A percentile compares a stretch with the other conserved stretches of the same genome.
Evolutionary conservation across 208 protist genomes (phyloP).

Genomic region (Tritrichomonas foetus): DNA sequence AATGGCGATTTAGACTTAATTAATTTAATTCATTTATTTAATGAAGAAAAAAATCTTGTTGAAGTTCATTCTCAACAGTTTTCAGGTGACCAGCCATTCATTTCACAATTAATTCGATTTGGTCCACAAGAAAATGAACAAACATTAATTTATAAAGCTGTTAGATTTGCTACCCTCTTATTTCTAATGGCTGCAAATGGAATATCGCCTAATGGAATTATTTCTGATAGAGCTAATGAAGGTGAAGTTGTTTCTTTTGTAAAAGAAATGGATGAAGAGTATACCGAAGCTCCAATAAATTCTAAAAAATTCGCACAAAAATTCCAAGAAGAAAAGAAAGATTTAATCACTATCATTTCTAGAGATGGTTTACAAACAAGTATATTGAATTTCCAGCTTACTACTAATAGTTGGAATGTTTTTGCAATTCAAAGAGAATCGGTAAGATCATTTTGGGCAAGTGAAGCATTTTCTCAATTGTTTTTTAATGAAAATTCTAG

Average conservation of each 20-base stretch:
- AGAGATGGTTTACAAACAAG: neutral
- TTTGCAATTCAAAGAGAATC: neutral
- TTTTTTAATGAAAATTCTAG: neutral
- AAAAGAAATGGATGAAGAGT: neutral
- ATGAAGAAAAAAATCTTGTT: no score
- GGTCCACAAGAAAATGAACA: no score
- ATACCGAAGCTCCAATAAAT: neutral
- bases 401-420: neutral
- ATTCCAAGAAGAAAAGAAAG: neutral
- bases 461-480: neutral
- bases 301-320: neutral
- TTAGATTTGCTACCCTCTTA: no score
- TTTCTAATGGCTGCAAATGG: no score
- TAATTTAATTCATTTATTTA: no score
- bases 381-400: neutral
- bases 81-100: no score
- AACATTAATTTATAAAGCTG: no score
- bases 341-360: neutral
- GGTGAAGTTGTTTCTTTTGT: neutral
- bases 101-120: no score
- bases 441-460: neutral
- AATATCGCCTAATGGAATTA: no score
- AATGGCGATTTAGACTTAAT: no score
- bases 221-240: no score
- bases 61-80: no score